Evolutionary conservation across 2,329 filamentous ascomycete genomes (phyloP), one percentile per base, ranked within the genome.

Genomic region (Fusarium annulatum): DNA sequence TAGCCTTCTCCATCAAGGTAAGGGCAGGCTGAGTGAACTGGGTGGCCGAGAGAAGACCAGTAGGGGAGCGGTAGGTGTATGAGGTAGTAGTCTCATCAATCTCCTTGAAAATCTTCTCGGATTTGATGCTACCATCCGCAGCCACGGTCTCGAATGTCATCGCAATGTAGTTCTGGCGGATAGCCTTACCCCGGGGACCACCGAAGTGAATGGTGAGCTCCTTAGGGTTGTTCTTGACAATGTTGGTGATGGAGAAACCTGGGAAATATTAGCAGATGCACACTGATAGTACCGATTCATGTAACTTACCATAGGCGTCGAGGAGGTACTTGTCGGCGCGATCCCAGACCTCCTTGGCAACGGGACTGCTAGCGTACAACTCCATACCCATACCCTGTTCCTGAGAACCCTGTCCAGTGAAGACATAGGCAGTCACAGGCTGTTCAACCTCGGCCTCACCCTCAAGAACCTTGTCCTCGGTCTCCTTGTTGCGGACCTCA

Each of bases 301-400:
- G 21, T 4, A 57, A 67, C 90, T 86, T 88, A 94, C 95, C 96
- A 85, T 99, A 99, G 82, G 97, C 98, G 85, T 98, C 96, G 86
- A 98, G 91, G 82, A 99, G 96, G 82, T 99, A 97, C 84, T 94
- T 97, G 85, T 99, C 96, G 57, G 96, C 97, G 69, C 95, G 91
- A 82, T 98, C 96, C 96, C 96, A 99, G 58, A 99, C 96, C 78
- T 97, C 96, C 86, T 95, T 95, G 71, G 96, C 97, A 26, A 99
- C 96, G 42, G 92, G 87, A 82, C 96, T 98, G 88, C 92, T 97
- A 79, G 89, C 93, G 82, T 99, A 99, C 58, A 99, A 88, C 80
- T 98, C 96, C 96, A 99, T 99, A 84, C 96, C 96, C 96, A 99
- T 99, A 71, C 96, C 96, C 83, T 99, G 96, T 84, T 99, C 96